Percentiles rank a stretch among this genome's conserved stretches.
Conservation (phyloP, 352 stramenopile species). For the Thalassiosira ordinaria region DNA sequence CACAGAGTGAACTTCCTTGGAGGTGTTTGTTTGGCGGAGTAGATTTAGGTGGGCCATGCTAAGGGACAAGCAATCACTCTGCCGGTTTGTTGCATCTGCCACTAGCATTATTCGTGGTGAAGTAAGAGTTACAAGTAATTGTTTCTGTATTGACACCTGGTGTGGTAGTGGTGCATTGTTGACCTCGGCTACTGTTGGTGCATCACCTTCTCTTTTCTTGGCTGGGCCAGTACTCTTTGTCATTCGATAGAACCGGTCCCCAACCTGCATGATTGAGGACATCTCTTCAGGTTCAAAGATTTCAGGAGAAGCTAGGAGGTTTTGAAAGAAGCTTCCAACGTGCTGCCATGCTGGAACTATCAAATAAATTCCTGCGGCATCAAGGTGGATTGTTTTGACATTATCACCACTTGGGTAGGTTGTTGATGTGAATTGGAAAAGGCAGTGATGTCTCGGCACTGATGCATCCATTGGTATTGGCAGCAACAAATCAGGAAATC, state of each 20-base stretch:
- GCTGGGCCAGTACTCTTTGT: conserved; percentile 22
- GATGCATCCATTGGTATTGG: conserved; percentile 24
- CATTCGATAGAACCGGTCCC: conserved; percentile 67
- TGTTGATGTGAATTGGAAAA: conserved; percentile 75
- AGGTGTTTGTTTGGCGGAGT: conserved; percentile 32
- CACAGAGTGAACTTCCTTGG: conserved; percentile 21
- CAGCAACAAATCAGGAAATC: conserved; percentile 52
- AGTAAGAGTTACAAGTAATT: conserved; percentile 70
- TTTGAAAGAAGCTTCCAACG: conserved; percentile 69
- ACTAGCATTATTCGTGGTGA: conserved; percentile 69
- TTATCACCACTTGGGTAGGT: conserved; percentile 65
- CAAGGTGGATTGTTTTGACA: conserved; percentile 70
- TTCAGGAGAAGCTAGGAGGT: conserved; percentile 53
- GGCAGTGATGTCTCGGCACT: conserved; percentile 16
- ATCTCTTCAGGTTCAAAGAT: conserved; percentile 61
- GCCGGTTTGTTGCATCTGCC: conserved; percentile 29
- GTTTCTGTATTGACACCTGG: conserved; percentile 28
- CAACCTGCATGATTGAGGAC: conserved; percentile 68
- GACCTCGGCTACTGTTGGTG: not conserved
- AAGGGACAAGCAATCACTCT: conserved; percentile 37
- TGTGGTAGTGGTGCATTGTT: conserved; percentile 6
- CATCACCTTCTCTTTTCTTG: not conserved
- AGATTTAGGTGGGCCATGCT: conserved; percentile 60
- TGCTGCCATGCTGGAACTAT: conserved; percentile 64
- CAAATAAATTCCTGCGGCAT: conserved; percentile 71